These are phyloP conservation scores for Stephania yunnanensis DNA, from an alignment of 164 flowering plant species.

Conservation along the genomic window DNA sequence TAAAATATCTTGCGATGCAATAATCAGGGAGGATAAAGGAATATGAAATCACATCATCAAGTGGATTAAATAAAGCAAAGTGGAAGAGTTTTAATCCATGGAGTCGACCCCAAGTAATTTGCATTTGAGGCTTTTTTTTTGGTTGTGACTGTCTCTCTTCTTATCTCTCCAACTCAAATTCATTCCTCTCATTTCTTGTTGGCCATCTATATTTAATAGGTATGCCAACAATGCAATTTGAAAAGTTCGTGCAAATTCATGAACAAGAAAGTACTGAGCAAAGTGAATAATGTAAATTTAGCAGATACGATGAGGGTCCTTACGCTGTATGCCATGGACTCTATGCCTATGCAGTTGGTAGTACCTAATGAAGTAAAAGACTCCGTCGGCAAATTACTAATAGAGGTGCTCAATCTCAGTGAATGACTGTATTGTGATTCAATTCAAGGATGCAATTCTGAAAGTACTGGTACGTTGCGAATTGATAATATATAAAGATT, in stretches of 20 bases:
- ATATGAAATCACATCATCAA: too few relatives aligned
- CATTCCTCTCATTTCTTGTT: background rate
- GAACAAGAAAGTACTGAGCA: conserved; percentile 39
- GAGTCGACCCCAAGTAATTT: too few relatives aligned
- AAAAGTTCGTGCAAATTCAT: conserved; percentile 54
- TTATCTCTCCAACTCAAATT: background rate
- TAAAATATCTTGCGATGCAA: too few relatives aligned
- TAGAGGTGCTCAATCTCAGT: conserved; percentile 47
- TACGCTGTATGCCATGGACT: conserved; percentile 41
- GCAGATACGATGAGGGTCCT: conserved; percentile 48
- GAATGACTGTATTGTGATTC: background rate
- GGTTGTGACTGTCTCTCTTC: too few relatives aligned
- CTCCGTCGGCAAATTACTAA: conserved; percentile 41
- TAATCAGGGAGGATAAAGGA: too few relatives aligned
- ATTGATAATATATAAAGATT: background rate
- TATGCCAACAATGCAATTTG: conserved; percentile 52
- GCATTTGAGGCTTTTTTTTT: too few relatives aligned
- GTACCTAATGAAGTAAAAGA: conserved; percentile 44
- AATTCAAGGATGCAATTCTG: background rate
- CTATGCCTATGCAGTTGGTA: conserved; percentile 23
- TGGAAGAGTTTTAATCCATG: too few relatives aligned
- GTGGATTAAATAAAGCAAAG: too few relatives aligned
- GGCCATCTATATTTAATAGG: conserved; percentile 31
- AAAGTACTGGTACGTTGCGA: conserved; percentile 1
- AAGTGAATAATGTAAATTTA: conserved; percentile 33